Conservation (phyloP, 176 grass and related monocot genomes). For the Rhynchospora pubera region DNA sequence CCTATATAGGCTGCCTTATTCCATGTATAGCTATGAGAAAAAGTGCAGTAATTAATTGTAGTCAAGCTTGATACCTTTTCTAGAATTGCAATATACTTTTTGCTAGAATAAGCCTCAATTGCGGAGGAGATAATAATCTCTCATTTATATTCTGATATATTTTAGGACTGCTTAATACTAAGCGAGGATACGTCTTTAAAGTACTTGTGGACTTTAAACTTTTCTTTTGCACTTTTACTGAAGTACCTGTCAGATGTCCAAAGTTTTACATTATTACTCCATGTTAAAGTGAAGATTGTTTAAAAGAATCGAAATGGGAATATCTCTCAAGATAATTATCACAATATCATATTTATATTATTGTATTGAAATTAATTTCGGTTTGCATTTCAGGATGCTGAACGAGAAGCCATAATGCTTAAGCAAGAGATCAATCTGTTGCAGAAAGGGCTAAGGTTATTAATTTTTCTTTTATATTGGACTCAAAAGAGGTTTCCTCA, state of each 20-base stretch:
- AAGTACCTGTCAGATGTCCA: background rate
- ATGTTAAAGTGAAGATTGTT: background rate
- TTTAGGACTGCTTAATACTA: background rate
- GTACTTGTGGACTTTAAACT: background rate
- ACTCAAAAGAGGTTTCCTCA: background rate
- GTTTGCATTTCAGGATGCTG: constrained; percentile 51
- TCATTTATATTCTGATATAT: background rate
- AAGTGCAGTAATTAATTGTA: background rate
- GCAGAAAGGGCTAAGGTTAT: constrained; percentile 77
- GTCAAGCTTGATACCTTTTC: background rate
- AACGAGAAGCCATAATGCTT: constrained; percentile 53
- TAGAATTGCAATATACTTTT: background rate
- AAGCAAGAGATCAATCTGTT: constrained; percentile 76
- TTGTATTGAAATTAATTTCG: background rate
- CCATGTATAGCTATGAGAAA: background rate
- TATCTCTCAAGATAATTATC: background rate
- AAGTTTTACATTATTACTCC: background rate
- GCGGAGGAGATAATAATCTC: background rate
- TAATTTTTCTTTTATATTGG: background rate
- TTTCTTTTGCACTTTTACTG: background rate
- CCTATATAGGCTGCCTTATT: background rate
- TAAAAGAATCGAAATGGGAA: background rate
- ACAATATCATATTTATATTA: background rate
- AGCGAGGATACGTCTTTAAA: background rate
- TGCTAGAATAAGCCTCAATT: background rate